Conservation (phyloP, 1,139 yeast species). For the Taphrina betulina region DNA sequence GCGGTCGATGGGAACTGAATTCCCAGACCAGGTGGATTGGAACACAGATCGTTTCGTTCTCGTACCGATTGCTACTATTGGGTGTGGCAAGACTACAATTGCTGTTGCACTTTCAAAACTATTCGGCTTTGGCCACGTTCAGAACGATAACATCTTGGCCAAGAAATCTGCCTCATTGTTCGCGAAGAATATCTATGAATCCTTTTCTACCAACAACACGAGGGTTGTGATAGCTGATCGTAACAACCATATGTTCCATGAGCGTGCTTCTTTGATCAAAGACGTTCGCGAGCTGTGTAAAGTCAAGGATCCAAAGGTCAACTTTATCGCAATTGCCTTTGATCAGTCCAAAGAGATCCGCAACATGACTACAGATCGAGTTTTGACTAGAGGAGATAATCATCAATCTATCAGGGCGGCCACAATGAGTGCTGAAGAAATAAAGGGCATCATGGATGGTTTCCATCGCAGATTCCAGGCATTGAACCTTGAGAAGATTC, state of each 20-base stretch:
- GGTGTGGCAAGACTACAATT: conserved; percentile 93
- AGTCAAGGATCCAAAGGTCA: conserved; percentile 38
- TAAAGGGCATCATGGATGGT: conserved; percentile 66
- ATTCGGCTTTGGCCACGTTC: conserved; percentile 71
- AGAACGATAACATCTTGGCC: conserved; percentile 71
- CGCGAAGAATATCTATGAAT: conserved; percentile 53
- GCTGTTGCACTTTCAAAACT: conserved; percentile 59
- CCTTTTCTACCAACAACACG: conserved; percentile 41
- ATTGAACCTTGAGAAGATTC: conserved; percentile 50
- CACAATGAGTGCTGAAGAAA: conserved; percentile 51
- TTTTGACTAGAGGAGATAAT: conserved; percentile 72
- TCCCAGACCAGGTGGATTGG: background rate
- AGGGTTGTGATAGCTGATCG: conserved; percentile 73
- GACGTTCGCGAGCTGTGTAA: conserved; percentile 47
- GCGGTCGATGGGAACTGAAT: background rate
- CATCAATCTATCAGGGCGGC: conserved; percentile 77
- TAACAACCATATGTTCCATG: conserved; percentile 72
- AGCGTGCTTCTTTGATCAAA: conserved; percentile 64
- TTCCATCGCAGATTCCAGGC: conserved; percentile 64
- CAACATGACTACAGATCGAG: conserved; percentile 58
- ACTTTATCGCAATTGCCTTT: conserved; percentile 68
- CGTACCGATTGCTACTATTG: conserved; percentile 84
- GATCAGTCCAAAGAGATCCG: conserved; percentile 46
- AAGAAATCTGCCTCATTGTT: conserved; percentile 50
- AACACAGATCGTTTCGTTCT: conserved; percentile 53